Conservation (phyloP, 176 grass and related monocot genomes). For the Aegilops bicornis region DNA sequence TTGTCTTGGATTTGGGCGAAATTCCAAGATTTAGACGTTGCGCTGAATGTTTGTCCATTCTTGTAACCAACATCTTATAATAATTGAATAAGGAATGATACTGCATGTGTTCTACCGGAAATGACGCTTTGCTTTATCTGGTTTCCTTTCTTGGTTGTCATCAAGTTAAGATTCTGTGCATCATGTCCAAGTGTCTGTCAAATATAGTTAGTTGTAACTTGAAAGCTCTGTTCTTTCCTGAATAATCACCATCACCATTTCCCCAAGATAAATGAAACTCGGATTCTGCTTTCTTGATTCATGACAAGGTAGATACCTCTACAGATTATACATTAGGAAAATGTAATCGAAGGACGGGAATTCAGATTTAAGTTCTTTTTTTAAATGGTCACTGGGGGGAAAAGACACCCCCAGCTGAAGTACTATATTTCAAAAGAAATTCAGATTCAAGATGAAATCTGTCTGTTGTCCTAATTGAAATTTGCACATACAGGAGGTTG, state of each 20-base stretch:
- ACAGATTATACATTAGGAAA: background rate
- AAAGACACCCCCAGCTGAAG: too few species aligned
- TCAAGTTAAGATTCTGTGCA: background rate
- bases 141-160: background rate
- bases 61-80: background rate
- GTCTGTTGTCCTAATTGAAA: background rate
- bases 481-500: constrained; percentile 8
- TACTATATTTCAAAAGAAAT: background rate
- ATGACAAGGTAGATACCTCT: background rate
- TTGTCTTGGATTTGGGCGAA: background rate
- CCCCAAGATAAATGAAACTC: background rate
- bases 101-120: background rate
- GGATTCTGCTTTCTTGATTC: background rate
- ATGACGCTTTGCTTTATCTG: background rate
- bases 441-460: background rate
- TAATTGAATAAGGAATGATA: background rate
- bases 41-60: background rate
- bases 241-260: background rate
- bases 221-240: background rate
- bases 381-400: too few species aligned
- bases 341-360: background rate
- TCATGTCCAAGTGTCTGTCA: background rate
- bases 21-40: background rate
- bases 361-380: background rate
- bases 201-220: background rate